Base-by-base conservation (phyloP, 805 yeast genomes). In the Pichia manshurica region DNA sequence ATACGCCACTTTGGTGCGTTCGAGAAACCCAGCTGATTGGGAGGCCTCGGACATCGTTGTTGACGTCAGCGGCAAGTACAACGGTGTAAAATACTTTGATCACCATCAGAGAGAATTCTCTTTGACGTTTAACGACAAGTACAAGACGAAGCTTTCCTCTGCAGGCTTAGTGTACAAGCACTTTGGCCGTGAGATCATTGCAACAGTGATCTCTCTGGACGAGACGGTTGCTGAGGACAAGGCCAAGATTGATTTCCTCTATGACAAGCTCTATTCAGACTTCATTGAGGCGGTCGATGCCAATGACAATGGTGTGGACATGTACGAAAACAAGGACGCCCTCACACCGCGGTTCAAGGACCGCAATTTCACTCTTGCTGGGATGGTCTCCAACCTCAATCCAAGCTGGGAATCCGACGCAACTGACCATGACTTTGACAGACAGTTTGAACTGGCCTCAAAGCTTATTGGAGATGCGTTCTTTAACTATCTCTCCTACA, bases 31-130 rank as follows among this genome's bases (percentile, higher is more conserved):
- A 9, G 78, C 71, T 15, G 84, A 79, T 48, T 85, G 96, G 84
- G 96, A 87, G 55, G 72, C 70, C 39, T 81, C 95, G 59, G 97
- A 91, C 65, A 85, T 93, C 49, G 95, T 93, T 31, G 91, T 93
- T 47, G 99, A 93, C 68, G 99, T 93, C 44, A 78, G 95, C 61
- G 99, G 96, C 13, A 75, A 85, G 62, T 93, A 90, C 65, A 96
- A 89, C 62, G 86, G 84, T 13, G 72, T 71, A 37, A 90, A 90
- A 68, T 87, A 74, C 64, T 91, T 87, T 65, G 99, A 93, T 65
- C 99, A 93, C 63, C 99, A 93, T 69, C 99, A 93, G 71, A 79
- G 97, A 53, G 98, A 85, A 17, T 93, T 93, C 61, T 68, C 69
- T 28, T 90, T 84, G 56, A 79, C 84, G 5, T 91, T 93, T 61